Conservation (phyloP, 2,329 filamentous ascomycete genomes). For the Lojkania enalia region DNA sequence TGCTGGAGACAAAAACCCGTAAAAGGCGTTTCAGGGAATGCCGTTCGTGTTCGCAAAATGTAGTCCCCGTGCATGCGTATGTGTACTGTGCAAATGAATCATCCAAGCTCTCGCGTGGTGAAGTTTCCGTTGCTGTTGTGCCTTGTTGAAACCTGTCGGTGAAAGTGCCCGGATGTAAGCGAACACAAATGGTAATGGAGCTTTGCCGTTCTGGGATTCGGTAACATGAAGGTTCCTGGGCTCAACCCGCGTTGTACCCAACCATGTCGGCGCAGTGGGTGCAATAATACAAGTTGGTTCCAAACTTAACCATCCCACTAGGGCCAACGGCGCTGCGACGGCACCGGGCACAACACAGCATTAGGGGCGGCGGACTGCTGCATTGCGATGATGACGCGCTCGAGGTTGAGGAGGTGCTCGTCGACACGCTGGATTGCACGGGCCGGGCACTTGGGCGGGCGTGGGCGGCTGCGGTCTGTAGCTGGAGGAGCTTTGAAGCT, state of each 20-base stretch:
- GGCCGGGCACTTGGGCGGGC: slow-evolving; percentile 32
- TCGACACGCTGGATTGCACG: slow-evolving; percentile 23
- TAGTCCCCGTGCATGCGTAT: too few relatives aligned
- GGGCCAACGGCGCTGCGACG: slow-evolving; percentile 31
- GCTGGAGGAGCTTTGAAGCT: slow-evolving; percentile 43
- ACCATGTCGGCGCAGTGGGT: slow-evolving; percentile 45
- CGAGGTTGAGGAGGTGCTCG: slow-evolving; percentile 12
- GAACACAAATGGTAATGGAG: too few relatives aligned
- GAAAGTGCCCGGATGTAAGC: too few relatives aligned
- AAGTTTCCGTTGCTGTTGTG: too few relatives aligned
- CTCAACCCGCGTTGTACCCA: slow-evolving; percentile 43
- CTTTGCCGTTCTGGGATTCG: too few relatives aligned
- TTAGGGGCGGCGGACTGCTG: slow-evolving; percentile 20
- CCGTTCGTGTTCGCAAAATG: too few relatives aligned
- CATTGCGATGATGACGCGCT: slow-evolving; percentile 12
- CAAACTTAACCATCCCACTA: slow-evolving; percentile 41
- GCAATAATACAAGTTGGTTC: slow-evolving; percentile 48
- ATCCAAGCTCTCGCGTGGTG: too few relatives aligned
- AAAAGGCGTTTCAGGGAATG: too few relatives aligned
- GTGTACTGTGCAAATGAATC: too few relatives aligned
- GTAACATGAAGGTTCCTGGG: too few relatives aligned
- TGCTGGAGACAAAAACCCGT: too few relatives aligned
- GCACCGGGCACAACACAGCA: slow-evolving; percentile 40
- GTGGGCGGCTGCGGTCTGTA: slow-evolving; percentile 44
- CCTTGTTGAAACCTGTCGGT: too few relatives aligned